phyloP scores from a whole-genome alignment of 768 basidiomycete genomes.

The Candolleomyces eurysporus region DNA sequence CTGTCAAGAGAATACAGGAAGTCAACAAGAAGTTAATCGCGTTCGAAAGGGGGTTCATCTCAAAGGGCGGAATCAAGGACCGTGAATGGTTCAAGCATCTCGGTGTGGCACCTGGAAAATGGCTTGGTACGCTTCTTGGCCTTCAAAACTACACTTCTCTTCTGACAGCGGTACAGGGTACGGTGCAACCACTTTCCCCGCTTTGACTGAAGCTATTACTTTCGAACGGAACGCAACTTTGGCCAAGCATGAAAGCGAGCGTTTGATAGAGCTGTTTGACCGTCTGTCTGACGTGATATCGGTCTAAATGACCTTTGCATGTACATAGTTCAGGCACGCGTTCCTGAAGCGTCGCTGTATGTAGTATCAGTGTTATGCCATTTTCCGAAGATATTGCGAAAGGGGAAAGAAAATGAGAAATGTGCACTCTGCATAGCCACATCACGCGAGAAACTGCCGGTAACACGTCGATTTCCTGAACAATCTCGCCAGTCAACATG shows the following conservation, averaged over 20 bases:
- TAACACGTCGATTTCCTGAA: background rate
- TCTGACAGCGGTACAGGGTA: conserved; percentile 47
- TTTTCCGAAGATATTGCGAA: conserved; percentile 2
- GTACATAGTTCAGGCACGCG: background rate
- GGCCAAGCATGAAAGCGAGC: conserved; percentile 36
- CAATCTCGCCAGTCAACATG: background rate
- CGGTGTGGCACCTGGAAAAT: conserved; percentile 84
- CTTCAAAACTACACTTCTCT: background rate
- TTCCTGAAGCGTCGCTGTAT: background rate
- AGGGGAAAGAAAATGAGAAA: background rate
- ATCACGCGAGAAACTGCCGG: conserved; percentile 4
- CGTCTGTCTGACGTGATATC: background rate
- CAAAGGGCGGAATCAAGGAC: conserved; percentile 70
- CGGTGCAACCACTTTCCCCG: conserved; percentile 83
- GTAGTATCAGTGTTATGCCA: background rate
- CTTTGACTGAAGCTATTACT: conserved; percentile 71
- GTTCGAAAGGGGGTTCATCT: conserved; percentile 83
- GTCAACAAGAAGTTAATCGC: conserved; percentile 65
- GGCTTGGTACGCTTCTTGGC: conserved; percentile 56
- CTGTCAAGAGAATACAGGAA: conserved; percentile 53
- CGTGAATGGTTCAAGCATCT: conserved; percentile 87
- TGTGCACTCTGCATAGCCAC: background rate
- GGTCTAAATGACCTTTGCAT: background rate
- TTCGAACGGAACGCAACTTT: conserved; percentile 63
- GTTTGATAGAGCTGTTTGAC: background rate